Base-by-base conservation (phyloP, 2,329 filamentous ascomycete genomes). In the Verticillium dahliae region DNA sequence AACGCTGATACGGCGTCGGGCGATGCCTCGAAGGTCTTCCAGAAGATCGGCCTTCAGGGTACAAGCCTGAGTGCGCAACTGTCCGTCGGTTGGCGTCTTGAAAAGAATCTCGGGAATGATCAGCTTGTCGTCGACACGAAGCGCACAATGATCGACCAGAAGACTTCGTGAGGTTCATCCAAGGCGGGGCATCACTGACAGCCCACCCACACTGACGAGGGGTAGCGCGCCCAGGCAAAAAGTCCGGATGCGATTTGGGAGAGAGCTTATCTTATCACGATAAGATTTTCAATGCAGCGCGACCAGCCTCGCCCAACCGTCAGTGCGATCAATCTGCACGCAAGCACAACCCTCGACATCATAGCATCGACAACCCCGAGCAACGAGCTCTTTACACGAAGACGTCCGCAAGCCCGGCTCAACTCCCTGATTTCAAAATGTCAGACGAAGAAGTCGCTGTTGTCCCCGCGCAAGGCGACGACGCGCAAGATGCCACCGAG, bases 401-500 rank as follows among this genome's bases (percentile, higher is more conserved):
- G n/a, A 50, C 18, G 18, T n/a, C 18, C 27, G 27, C 27, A 27
- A 13, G 9, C 6, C 22, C n/a, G 18, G 18, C n/a, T 50, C 9
- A n/a, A 6, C 11, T 10, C n/a, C 5, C 45, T 4, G 11, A 11
- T 3, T 5, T 22, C 14, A 56, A 18, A 10, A 66, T 66, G 64
- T 60, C 64, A n/a, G 64, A 63, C 50, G 56, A 60, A 52, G 54
- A 55, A 22, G 57, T 41, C 1, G 37, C 58, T n/a, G 56, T 58
- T 37, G 63, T 39, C n/a, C 60, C 45, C 7, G 64, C 63, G 45
- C 66, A 67, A 22, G 68, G 75, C 41, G 68, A 67, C 22, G 57
- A 67, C 22, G 57, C 27, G 11, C 50, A 65, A 31, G 65, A 64
- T n/a, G 67, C 70, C 15, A 68, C 69, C 7, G 67, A 70, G 54